phyloP scores from a whole-genome alignment of 768 basidiomycete species.

The Strobilomyces confusus region DNA sequence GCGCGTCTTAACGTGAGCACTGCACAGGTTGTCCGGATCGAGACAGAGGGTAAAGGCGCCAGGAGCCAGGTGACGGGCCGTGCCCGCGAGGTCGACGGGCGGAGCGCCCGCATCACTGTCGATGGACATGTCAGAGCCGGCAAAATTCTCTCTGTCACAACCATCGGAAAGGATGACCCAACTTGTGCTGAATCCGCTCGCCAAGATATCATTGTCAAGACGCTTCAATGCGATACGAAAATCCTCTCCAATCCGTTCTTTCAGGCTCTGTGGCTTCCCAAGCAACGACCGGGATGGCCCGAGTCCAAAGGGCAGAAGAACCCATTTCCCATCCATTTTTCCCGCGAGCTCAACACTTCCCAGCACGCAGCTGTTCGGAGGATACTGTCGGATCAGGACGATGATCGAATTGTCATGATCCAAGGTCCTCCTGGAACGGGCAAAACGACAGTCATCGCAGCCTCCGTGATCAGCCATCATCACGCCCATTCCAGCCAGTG shows the following conservation, averaged over 20 bases:
- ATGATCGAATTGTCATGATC: conserved; percentile 23
- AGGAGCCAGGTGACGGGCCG: conserved; percentile 15
- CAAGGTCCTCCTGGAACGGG: conserved; percentile 43
- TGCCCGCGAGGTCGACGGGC: conserved; percentile 32
- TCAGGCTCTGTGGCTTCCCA: conserved; percentile 26
- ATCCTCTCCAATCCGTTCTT: conserved; percentile 26
- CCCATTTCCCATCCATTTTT: background rate
- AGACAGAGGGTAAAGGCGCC: conserved; percentile 2
- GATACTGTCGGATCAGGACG: conserved; percentile 25
- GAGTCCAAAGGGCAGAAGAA: background rate
- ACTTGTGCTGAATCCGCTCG: conserved; percentile 51
- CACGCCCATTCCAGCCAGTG: conserved; percentile 4
- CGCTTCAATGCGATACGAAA: conserved; percentile 13
- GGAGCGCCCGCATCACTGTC: conserved; percentile 32
- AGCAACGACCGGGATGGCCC: conserved; percentile 16
- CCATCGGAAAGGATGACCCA: conserved; percentile 50
- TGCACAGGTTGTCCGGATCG: conserved; percentile 19
- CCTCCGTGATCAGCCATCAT: conserved; percentile 27
- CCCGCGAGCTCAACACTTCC: conserved; percentile 22
- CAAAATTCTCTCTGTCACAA: conserved; percentile 36
- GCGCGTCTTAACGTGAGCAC: background rate
- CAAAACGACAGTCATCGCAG: conserved; percentile 43
- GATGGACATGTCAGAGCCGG: conserved; percentile 14
- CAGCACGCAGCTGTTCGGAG: conserved; percentile 27
- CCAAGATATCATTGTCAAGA: conserved; percentile 18